phyloP scores from a whole-genome alignment of 441 rosid species.

The Syzygium syzygioides region DNA sequence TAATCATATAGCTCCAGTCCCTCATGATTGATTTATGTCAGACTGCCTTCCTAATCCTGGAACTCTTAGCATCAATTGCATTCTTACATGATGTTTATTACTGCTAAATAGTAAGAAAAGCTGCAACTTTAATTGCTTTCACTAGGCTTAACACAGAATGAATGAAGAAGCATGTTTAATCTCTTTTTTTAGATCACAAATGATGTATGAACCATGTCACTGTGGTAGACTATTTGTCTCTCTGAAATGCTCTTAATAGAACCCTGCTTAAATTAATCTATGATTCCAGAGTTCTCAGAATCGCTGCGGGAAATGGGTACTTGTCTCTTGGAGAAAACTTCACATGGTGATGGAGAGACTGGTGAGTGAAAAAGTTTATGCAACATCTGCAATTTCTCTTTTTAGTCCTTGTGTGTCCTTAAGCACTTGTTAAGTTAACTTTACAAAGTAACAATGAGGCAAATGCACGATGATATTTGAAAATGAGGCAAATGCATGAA shows the following conservation, averaged over 20 bases:
- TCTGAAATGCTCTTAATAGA: background rate
- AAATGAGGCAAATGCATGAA: background rate
- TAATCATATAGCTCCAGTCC: background rate
- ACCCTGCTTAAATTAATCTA: slow-evolving; percentile 10
- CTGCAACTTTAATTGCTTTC: background rate
- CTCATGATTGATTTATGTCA: background rate
- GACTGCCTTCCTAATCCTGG: background rate
- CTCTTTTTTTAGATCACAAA: background rate
- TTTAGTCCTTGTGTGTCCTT: background rate
- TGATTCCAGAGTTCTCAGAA: slow-evolving; percentile 80
- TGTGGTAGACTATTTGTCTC: background rate
- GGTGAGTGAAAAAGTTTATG: slow-evolving; percentile 34
- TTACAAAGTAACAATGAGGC: background rate
- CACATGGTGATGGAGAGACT: slow-evolving; percentile 66
- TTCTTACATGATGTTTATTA: background rate
- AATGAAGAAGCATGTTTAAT: background rate
- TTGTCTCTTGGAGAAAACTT: slow-evolving; percentile 69
- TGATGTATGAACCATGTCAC: background rate
- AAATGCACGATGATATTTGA: background rate
- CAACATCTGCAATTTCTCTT: background rate
- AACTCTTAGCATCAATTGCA: background rate
- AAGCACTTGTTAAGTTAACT: background rate
- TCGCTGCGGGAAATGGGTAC: slow-evolving; percentile 93
- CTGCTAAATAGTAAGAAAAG: background rate
- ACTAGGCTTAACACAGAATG: background rate